These are phyloP conservation scores for Euptelea pleiosperma DNA, from an alignment of 164 flowering plant genomes.

Conservation along the genomic window DNA sequence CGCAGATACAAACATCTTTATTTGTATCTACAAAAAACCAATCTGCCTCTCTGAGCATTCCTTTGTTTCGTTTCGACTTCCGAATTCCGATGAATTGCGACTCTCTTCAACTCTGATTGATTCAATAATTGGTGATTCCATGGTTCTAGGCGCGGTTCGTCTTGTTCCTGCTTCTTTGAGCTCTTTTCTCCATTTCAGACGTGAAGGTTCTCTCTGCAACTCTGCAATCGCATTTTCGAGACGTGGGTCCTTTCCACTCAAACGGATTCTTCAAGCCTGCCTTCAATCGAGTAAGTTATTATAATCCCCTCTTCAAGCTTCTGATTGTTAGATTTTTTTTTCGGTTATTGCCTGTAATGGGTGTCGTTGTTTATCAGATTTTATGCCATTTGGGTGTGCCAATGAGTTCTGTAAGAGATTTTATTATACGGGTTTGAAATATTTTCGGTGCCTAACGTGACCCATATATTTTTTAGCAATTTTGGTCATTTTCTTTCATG, in stretches of 20 bases:
- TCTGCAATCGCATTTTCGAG: slow-evolving; percentile 22
- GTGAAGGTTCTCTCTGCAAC: slow-evolving; percentile 16
- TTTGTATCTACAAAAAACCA: too few relatives aligned
- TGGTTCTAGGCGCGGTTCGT: slow-evolving; percentile 28
- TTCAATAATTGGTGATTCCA: slow-evolving; percentile 2
- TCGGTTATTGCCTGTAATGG: neutral
- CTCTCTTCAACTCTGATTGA: too few relatives aligned
- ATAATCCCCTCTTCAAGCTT: neutral
- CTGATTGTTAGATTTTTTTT: neutral
- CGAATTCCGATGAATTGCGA: too few relatives aligned
- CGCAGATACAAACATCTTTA: too few relatives aligned
- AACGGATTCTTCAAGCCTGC: slow-evolving; percentile 29
- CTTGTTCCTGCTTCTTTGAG: slow-evolving; percentile 19
- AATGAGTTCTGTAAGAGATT: neutral
- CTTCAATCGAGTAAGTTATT: slow-evolving; percentile 32
- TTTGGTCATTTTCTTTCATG: neutral
- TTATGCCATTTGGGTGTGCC: neutral
- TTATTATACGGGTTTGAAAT: neutral
- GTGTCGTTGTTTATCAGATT: neutral
- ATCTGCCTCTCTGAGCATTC: too few relatives aligned
- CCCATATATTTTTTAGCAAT: neutral
- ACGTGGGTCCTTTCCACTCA: slow-evolving; percentile 29
- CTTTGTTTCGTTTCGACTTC: too few relatives aligned
- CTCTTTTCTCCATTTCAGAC: slow-evolving; percentile 19
- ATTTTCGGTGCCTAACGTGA: neutral